These are phyloP conservation scores for Ceratobasidium sp. DNA, from an alignment of 1,284 basidiomycete genomes.

Conservation along the genomic window DNA sequence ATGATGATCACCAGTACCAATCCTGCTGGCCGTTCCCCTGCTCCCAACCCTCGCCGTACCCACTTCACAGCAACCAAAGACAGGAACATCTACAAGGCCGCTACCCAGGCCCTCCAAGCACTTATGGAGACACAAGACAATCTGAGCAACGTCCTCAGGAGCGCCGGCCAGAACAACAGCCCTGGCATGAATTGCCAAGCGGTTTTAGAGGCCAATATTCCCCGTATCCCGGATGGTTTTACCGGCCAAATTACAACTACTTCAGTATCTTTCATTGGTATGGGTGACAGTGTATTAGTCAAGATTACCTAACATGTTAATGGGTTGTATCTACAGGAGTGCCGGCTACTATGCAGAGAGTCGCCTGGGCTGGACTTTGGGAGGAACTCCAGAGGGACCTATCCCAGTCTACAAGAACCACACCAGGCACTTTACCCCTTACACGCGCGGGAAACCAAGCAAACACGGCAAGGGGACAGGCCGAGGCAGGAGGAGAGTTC, in stretches of 20 bases:
- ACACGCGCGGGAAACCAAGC: too few relatives aligned
- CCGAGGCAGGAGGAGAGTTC: too few relatives aligned
- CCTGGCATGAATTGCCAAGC: too few relatives aligned
- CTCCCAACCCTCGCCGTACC: background rate
- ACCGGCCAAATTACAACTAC: background rate
- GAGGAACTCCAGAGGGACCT: background rate
- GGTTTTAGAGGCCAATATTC: background rate
- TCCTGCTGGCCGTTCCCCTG: background rate
- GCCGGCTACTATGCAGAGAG: background rate
- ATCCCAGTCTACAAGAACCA: background rate
- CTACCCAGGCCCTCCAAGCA: too few relatives aligned
- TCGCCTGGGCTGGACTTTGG: background rate
- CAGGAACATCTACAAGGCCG: too few relatives aligned
- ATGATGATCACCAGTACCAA: background rate
- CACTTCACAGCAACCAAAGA: too few relatives aligned
- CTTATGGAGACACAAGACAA: too few relatives aligned
- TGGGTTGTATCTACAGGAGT: conserved; percentile 5
- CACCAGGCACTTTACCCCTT: too few relatives aligned
- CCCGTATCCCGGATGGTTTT: background rate
- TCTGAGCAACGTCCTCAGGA: too few relatives aligned
- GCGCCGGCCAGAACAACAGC: too few relatives aligned
- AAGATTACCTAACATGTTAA: background rate
- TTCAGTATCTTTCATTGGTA: background rate
- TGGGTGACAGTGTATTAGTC: background rate
- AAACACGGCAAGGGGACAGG: too few relatives aligned